Evolutionary conservation across 805 yeast species (phyloP).

Genomic region (Hanseniaspora nectarophila): DNA sequence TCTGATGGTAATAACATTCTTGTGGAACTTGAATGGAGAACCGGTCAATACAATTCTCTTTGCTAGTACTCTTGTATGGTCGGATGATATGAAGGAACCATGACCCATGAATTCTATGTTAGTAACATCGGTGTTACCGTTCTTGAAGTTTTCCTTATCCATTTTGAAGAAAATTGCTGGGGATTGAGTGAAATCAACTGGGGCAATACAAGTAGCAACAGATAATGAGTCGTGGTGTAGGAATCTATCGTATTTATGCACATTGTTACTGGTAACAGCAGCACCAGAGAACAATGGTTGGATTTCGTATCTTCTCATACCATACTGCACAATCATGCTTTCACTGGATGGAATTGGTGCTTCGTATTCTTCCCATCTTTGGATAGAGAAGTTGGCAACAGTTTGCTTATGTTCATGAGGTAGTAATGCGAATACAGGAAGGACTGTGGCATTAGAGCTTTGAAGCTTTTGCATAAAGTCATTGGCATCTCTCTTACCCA

Average conservation of each 20-base stretch:
- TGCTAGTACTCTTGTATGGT: slow-evolving; percentile 71
- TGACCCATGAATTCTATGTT: slow-evolving; percentile 65
- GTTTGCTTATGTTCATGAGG: slow-evolving; percentile 80
- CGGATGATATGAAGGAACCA: slow-evolving; percentile 80
- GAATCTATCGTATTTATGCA: slow-evolving; percentile 74
- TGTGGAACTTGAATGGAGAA: slow-evolving; percentile 89
- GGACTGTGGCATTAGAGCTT: slow-evolving; percentile 38
- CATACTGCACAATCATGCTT: slow-evolving; percentile 74
- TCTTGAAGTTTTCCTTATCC: slow-evolving; percentile 17
- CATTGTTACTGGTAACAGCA: slow-evolving; percentile 67
- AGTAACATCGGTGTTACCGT: slow-evolving; percentile 34
- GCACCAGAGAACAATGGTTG: slow-evolving; percentile 75
- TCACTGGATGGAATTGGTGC: slow-evolving; percentile 79
- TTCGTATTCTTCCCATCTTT: slow-evolving; percentile 82
- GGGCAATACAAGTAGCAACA: slow-evolving; percentile 79
- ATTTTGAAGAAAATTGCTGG: slow-evolving; percentile 72
- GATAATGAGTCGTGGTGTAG: slow-evolving; percentile 64
- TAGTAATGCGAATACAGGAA: slow-evolving; percentile 61
- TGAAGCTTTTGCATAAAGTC: slow-evolving; percentile 33
- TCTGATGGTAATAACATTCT: slow-evolving; percentile 77
- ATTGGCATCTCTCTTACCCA: slow-evolving; percentile 32
- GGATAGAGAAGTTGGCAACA: slow-evolving; percentile 67
- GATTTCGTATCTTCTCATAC: slow-evolving; percentile 75
- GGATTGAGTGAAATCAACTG: slow-evolving; percentile 68
- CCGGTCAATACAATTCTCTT: slow-evolving; percentile 87